Evolutionary conservation across 306 rosid genomes (phyloP).

Genomic region (Cucurbita pepo): DNA sequence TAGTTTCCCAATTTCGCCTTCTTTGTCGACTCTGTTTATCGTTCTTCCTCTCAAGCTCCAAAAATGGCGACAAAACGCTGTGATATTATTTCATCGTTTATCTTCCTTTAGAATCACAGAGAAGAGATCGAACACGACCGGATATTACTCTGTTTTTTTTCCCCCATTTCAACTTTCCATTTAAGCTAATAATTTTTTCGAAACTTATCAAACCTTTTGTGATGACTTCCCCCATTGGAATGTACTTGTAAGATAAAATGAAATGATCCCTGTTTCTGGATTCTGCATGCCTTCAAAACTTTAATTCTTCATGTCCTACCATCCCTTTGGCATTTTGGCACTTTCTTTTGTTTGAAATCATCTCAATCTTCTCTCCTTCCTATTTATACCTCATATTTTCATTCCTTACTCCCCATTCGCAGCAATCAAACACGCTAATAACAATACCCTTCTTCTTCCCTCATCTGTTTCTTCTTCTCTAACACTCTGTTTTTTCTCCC

Average conservation of each 20-base stretch:
- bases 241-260: background rate
- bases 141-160: too few species aligned
- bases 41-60: background rate
- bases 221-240: background rate
- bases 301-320: background rate
- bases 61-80: background rate
- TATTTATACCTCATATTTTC: background rate
- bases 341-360: background rate
- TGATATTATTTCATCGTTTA: background rate
- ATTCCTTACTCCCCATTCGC: background rate
- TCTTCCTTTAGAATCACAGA: too few species aligned
- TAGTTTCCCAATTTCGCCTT: background rate
- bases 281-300: conserved; percentile 3
- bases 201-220: background rate
- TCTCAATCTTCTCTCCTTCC: background rate
- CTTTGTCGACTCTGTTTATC: background rate
- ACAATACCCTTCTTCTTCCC: background rate
- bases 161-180: background rate
- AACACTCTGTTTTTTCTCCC: background rate
- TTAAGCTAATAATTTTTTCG: background rate
- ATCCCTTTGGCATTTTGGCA: conserved; percentile 5
- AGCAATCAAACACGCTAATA: background rate
- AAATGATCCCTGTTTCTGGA: background rate
- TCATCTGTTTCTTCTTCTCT: background rate
- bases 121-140: too few species aligned